Base-by-base conservation (phyloP, 176 grass and related monocot species). In the Eleusine coracana region DNA sequence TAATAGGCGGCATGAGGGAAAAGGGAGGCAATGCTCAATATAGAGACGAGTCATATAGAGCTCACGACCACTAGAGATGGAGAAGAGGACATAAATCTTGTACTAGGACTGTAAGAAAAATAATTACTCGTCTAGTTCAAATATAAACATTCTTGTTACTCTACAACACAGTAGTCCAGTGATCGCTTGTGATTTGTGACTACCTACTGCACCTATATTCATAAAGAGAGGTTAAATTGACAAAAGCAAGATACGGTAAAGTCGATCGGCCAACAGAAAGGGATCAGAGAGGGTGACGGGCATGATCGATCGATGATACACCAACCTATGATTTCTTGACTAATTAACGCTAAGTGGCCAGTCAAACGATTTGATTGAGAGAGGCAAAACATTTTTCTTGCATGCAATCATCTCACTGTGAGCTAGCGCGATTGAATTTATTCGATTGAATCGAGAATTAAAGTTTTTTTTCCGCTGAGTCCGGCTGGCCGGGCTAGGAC, bases 201-300 rank as follows among this genome's bases (percentile, higher is more conserved):
- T 80, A 80, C 38, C 65, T 56, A 5, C 13, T 80, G 68, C 65
- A 69, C 65, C 78, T 28, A 80, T 56, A 69, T 55, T 80, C 21
- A 55, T 23, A 69, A 17, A 51, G 15, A 41, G 48, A 41, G 46
- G 49, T 54, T 6, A 80, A 66, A 80, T 66, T 34, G 23, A n/a
- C 21, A 79, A 73, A 71, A 64, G 13, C 15, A 12, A 72, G 79
- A 76, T 65, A 54, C 58, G 55, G 74, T 78, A 78, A 83, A 83
- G 73, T 78, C 3, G 80, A 88, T 88, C 6, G 50, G 1, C 58
- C 80, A 67, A 83, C 74, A 66, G 27, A 88, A 79, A 79, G 48
- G 45, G 49, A 66, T 7, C 1, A 2, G 1, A 11, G 68, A 79
- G 27, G 18, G 68, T 64, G 74, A 83, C 68, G 36, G 55, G 74